These are phyloP conservation scores for Xanthoconium purpureum DNA, from an alignment of 768 basidiomycete genomes.

Conservation along the genomic window DNA sequence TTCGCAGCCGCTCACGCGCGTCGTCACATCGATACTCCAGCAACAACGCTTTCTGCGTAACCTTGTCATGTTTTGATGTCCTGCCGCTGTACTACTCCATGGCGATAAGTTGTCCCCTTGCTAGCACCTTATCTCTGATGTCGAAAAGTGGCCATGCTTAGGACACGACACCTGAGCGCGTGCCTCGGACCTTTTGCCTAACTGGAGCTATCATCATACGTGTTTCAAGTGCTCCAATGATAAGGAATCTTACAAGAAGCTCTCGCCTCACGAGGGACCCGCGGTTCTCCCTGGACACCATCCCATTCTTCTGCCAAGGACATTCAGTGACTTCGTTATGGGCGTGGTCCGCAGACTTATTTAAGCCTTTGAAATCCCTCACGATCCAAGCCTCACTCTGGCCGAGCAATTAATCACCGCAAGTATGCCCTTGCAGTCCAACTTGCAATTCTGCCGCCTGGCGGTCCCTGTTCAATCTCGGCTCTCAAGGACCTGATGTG, in stretches of 20 bases:
- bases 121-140: background rate
- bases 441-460: background rate
- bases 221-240: conserved; percentile 1
- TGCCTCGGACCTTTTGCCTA: background rate
- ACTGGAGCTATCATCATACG: background rate
- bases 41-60: too few relatives aligned
- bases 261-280: background rate
- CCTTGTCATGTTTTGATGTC: background rate
- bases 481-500: conserved; percentile 56
- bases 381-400: conserved; percentile 50
- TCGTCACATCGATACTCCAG: too few relatives aligned
- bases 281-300: background rate
- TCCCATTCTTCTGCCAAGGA: conserved; percentile 1
- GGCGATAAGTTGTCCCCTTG: background rate
- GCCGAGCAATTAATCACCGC: conserved; percentile 59
- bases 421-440: conserved; percentile 19
- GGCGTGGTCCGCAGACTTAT: conserved; percentile 22
- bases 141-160: background rate
- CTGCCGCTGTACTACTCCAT: background rate
- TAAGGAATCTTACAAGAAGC: conserved; percentile 11
- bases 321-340: conserved; percentile 15
- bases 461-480: conserved; percentile 14
- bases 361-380: conserved; percentile 48
- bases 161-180: background rate
- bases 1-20: conserved; percentile 1